These are phyloP conservation scores for Sporisorium reilianum DNA, from an alignment of 1,284 basidiomycete species.

Conservation along the genomic window DNA sequence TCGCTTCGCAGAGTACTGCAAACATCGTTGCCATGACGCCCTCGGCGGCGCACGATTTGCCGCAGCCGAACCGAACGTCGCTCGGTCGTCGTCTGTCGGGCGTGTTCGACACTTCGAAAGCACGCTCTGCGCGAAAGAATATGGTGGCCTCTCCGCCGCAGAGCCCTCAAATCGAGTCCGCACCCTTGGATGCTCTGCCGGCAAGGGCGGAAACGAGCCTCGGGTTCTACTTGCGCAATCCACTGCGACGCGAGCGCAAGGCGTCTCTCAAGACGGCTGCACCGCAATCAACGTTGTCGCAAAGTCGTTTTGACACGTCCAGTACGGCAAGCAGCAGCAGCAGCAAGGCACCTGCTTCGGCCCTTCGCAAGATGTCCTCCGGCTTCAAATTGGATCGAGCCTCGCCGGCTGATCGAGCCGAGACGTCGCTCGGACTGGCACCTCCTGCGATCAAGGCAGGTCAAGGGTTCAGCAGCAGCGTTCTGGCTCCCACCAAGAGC, in stretches of 20 bases:
- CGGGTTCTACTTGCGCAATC: constrained; percentile 36
- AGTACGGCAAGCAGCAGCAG: constrained; percentile 3
- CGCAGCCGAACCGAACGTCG: constrained; percentile 11
- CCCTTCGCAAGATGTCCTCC: constrained; percentile 30
- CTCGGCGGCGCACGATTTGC: background rate
- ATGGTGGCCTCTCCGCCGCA: constrained; percentile 14
- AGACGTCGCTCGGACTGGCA: constrained; percentile 34
- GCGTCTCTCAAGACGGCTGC: constrained; percentile 11
- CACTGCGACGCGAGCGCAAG: constrained; percentile 33
- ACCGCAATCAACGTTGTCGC: background rate
- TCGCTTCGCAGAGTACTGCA: constrained; percentile 11
- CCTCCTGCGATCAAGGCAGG: constrained; percentile 6
- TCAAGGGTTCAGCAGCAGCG: constrained; percentile 25
- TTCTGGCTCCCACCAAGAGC: constrained; percentile 37
- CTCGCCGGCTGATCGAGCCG: constrained; percentile 10
- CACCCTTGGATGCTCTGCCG: constrained; percentile 7
- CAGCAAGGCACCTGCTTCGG: constrained; percentile 15
- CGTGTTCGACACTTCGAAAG: constrained; percentile 19
- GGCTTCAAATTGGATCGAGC: constrained; percentile 19
- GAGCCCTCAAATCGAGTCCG: constrained; percentile 3
- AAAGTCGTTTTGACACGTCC: background rate
- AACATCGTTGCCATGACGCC: background rate
- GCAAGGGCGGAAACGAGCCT: constrained; percentile 34
- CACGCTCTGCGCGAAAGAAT: constrained; percentile 2
- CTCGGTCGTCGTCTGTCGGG: constrained; percentile 29